Percentiles rank a stretch among this genome's conserved stretches.
phyloP scores from a whole-genome alignment of 495 filamentous ascomycete genomes.

The Lasiosphaeris hirsuta region DNA sequence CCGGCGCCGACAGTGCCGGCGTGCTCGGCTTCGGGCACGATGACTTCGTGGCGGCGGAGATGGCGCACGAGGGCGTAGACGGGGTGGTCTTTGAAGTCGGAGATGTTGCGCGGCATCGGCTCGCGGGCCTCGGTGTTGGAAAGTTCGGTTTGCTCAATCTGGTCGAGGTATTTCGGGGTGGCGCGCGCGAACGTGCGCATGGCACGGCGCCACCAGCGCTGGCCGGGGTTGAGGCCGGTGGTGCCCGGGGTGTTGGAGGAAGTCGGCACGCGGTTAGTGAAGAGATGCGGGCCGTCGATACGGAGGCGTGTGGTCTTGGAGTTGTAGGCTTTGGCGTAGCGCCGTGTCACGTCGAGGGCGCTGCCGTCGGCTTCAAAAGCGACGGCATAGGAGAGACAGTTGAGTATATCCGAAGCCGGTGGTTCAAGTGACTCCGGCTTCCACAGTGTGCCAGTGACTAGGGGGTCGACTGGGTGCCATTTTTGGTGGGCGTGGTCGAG shows the following conservation, averaged over 20 bases:
- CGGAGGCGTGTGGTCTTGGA: slow-evolving; percentile 78
- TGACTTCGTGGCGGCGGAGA: slow-evolving; percentile 75
- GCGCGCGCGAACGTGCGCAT: slow-evolving; percentile 59
- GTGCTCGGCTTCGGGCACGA: slow-evolving; percentile 63
- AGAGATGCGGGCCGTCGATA: slow-evolving; percentile 53
- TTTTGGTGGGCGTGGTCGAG: slow-evolving; percentile 80
- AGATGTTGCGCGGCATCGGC: slow-evolving; percentile 83
- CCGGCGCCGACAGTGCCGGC: slow-evolving; percentile 75
- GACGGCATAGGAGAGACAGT: slow-evolving; percentile 76
- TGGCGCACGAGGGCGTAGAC: slow-evolving; percentile 86
- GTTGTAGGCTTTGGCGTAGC: slow-evolving; percentile 79
- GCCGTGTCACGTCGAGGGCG: slow-evolving; percentile 75
- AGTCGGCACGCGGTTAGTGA: neutral
- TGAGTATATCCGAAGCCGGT: slow-evolving; percentile 66
- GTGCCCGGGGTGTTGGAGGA: neutral
- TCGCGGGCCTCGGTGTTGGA: slow-evolving; percentile 66
- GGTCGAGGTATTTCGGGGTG: slow-evolving; percentile 62
- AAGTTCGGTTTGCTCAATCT: slow-evolving; percentile 77
- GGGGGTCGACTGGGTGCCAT: slow-evolving; percentile 84
- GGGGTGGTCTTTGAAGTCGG: slow-evolving; percentile 92
- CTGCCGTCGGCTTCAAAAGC: slow-evolving; percentile 74
- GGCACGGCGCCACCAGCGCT: slow-evolving; percentile 67
- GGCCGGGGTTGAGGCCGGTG: slow-evolving; percentile 38
- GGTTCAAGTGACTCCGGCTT: slow-evolving; percentile 75
- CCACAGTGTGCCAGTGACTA: slow-evolving; percentile 72